Conservation (phyloP, 2,329 filamentous ascomycete species). For the Aureobasidium sp. region DNA sequence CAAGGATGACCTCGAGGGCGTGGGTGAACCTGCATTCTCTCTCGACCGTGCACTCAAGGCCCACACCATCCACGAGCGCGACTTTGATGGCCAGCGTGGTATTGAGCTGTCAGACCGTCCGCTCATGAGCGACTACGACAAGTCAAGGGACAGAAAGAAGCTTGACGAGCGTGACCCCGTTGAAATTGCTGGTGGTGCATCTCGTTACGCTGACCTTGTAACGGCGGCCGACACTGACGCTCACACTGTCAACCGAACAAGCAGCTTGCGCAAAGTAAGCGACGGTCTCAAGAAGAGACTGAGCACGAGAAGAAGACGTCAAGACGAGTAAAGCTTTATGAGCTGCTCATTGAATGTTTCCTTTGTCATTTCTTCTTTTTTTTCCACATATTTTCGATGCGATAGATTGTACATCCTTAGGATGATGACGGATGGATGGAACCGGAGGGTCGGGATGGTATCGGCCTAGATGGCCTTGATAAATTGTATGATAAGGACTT, state of each 20-base stretch:
- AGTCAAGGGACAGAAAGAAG: constrained; percentile 19
- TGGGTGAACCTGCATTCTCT: constrained; percentile 67
- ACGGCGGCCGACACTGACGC: constrained; percentile 20
- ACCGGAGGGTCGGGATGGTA: neutral
- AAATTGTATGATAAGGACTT: constrained; percentile 6
- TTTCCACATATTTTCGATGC: neutral
- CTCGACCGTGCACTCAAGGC: constrained; percentile 60
- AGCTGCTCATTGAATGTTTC: no score
- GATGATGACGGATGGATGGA: neutral
- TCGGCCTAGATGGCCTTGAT: neutral
- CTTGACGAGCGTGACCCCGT: constrained; percentile 24
- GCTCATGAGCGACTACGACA: constrained; percentile 29
- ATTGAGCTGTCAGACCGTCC: constrained; percentile 37
- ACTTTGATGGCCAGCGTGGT: constrained; percentile 24
- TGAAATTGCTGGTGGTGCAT: constrained; percentile 26
- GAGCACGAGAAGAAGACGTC: constrained; percentile 31
- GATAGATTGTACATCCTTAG: constrained; percentile 1
- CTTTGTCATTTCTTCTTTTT: neutral
- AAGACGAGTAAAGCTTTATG: neutral
- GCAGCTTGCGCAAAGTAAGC: constrained; percentile 26
- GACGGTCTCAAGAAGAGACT: constrained; percentile 40
- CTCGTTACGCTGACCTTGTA: constrained; percentile 23
- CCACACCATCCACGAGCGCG: constrained; percentile 36
- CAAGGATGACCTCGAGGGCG: constrained; percentile 71
- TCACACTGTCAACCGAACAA: constrained; percentile 22